A percentile compares a stretch with the other conserved stretches of the same genome.
phyloP scores from a whole-genome alignment of 1,284 basidiomycete genomes.

The Austroboletus olivaceoglutinosus region DNA sequence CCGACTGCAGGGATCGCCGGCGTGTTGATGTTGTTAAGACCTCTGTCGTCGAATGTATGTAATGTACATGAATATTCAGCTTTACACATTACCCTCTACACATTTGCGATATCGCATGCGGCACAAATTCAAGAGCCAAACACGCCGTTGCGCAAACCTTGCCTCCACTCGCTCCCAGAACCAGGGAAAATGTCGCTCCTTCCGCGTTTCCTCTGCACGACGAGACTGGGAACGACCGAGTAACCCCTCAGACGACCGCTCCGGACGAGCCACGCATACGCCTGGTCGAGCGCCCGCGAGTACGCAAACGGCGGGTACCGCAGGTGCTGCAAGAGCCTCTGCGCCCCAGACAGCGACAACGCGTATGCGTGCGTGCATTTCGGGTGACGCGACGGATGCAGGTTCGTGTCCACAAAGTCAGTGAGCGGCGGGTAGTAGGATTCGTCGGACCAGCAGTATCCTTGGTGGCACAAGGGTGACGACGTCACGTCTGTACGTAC shows the following conservation, averaged over 20 bases:
- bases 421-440: constrained; percentile 36
- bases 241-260: constrained; percentile 53
- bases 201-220: constrained; percentile 57
- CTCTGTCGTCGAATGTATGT: no score
- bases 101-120: no score
- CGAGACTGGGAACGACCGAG: constrained; percentile 62
- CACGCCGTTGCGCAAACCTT: constrained; percentile 48
- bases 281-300: constrained; percentile 74
- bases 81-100: no score
- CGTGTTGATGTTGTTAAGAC: no score
- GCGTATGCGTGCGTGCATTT: constrained; percentile 72
- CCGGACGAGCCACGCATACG: constrained; percentile 64
- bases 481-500: no score
- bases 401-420: constrained; percentile 13
- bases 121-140: constrained; percentile 27
- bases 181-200: constrained; percentile 54
- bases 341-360: constrained; percentile 53
- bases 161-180: constrained; percentile 56
- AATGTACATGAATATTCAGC: no score
- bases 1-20: no score
- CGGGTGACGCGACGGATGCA: constrained; percentile 58
- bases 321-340: constrained; percentile 52
- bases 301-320: constrained; percentile 67
- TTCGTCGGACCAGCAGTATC: constrained; percentile 75
- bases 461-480: no score